Percentiles rank a stretch among this genome's conserved stretches.
Evolutionary conservation across 441 rosid species (phyloP).

Genomic region (Adansonia grandidieri): DNA sequence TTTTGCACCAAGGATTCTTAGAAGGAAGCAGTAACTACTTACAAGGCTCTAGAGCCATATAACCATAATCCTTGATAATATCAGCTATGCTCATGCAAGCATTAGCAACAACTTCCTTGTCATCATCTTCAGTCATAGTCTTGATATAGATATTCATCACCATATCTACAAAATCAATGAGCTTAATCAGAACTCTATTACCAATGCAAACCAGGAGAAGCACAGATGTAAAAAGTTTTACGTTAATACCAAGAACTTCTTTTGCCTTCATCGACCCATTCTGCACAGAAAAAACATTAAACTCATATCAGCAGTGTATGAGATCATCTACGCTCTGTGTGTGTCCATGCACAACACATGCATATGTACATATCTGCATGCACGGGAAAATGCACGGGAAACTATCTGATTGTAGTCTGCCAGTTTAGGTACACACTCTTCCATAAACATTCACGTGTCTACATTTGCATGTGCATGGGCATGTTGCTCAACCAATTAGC

Average conservation of each 20-base stretch:
- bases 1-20: background rate
- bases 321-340: background rate
- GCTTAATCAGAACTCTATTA: constrained; percentile 28
- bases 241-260: constrained; percentile 73
- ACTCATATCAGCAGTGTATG: constrained; percentile 19
- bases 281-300: constrained; percentile 49
- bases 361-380: background rate
- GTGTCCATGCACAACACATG: background rate
- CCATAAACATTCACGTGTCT: background rate
- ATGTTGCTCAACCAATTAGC: background rate
- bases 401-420: background rate
- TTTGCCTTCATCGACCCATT: constrained; percentile 72
- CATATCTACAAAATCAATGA: constrained; percentile 54
- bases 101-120: constrained; percentile 98
- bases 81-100: constrained; percentile 90
- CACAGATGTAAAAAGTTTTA: background rate
- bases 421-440: constrained; percentile 11
- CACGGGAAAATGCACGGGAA: constrained; percentile 14
- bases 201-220: constrained; percentile 16
- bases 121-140: constrained; percentile 89
- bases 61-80: constrained; percentile 87
- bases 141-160: constrained; percentile 81
- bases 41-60: constrained; percentile 81
- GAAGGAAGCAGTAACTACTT: constrained; percentile 37
- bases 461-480: background rate